Base-by-base conservation (phyloP, 2,329 filamentous ascomycete genomes). In the Aspergillus japonicus region DNA sequence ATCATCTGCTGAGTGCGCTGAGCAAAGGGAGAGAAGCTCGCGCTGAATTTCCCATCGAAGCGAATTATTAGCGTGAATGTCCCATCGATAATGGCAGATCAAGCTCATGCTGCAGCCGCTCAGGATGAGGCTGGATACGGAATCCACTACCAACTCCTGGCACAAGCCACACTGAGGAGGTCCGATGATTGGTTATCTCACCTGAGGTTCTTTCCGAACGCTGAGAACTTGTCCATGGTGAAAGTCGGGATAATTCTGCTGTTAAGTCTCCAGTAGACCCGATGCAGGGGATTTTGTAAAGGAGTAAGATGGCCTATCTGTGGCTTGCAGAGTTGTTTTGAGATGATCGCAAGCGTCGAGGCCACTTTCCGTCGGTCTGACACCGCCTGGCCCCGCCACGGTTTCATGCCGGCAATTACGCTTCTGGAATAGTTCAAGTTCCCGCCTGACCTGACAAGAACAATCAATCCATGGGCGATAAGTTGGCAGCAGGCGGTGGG, bases 1-100 rank as follows among this genome's bases (percentile, higher is more conserved):
- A 96, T 91, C 82, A 94, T 96, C 82, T 99, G 95, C 78, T 96
- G 92, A 59, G 92, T 97, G 73, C 94, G 90, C 73, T 92, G 90
- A 66, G 93, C 92, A 76, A 96, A 96, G 39, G 95, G 95, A 66
- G 91, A 92, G 79, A 98, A 91, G 69, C 89, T 88, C 66, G 90
- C 89, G 74, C 92, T 93, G 73, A 72, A 87, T 68, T 63, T 19
- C 68, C 63, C 83, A 73, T 82, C 83, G 70, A 66, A 74, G 56
- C 66, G 57, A 58, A 66, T 54, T 50, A 65, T 63, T 19, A 44
- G 66, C 71, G 64, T 72, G 71, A 72, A 74, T 74, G 75, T 70
- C 58, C 47, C 50, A 54, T 57, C 57, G 50, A 44, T 52, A 62
- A 54, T 60, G 62, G 59, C 44, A 31, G 19, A 23, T 21, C 5